phyloP scores from a whole-genome alignment of 176 grass and related monocot species.

The Aegilops bicornis region DNA sequence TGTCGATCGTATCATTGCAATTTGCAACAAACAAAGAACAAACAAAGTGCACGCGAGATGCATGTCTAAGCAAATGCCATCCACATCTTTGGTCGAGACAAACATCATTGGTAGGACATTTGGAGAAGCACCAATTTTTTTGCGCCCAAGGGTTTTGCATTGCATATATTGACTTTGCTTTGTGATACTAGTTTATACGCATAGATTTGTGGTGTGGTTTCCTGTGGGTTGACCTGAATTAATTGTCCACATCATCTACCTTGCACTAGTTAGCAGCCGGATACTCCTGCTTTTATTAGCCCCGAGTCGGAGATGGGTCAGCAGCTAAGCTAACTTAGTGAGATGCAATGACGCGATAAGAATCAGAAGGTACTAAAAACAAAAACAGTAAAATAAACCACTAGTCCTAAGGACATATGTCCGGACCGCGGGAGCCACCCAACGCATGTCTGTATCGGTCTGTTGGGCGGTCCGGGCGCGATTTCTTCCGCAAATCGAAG shows the following conservation, averaged over 20 bases:
- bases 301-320: no score
- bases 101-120: neutral
- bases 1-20: neutral
- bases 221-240: neutral
- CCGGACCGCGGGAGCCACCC: no score
- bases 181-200: neutral
- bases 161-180: neutral
- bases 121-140: neutral
- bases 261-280: neutral
- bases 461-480: no score
- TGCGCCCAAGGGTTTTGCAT: no score
- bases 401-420: no score
- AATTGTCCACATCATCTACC: neutral
- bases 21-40: neutral
- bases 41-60: neutral
- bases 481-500: no score
- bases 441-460: no score
- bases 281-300: no score
- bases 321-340: no score
- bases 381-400: no score
- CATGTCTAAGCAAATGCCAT: neutral
- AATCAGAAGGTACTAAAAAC: no score
- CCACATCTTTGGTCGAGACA: neutral
- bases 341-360: no score
- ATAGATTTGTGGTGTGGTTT: neutral